Evolutionary conservation across 2,329 filamentous ascomycete species (phyloP).

Genomic region (Fusarium torreyae): DNA sequence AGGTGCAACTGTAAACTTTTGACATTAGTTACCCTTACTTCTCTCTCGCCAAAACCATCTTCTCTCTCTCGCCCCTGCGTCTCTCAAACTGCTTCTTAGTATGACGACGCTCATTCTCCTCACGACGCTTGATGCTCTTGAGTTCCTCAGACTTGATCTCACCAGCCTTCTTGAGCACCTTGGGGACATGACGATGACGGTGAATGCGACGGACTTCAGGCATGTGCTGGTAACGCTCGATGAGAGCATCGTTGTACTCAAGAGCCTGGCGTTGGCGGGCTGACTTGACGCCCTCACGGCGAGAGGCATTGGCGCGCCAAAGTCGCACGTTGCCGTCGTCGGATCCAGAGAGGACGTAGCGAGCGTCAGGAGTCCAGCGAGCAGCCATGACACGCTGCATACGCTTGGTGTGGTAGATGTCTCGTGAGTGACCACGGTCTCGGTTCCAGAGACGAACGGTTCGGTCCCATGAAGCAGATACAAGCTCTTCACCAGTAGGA

Average conservation of each 20-base stretch:
- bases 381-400: constrained; percentile 95
- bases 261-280: constrained; percentile 87
- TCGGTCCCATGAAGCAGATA: constrained; percentile 88
- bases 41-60: constrained; percentile 84
- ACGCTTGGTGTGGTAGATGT: constrained; percentile 97
- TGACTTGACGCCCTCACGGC: constrained; percentile 87
- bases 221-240: constrained; percentile 92
- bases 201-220: constrained; percentile 93
- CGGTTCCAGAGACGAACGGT: constrained; percentile 90
- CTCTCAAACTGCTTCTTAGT: constrained; percentile 84
- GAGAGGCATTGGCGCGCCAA: constrained; percentile 90
- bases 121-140: constrained; percentile 86
- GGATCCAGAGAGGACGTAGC: constrained; percentile 90
- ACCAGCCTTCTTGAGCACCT: constrained; percentile 93
- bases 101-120: constrained; percentile 96
- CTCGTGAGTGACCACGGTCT: constrained; percentile 85
- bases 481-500: constrained; percentile 93
- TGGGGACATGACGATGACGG: constrained; percentile 91
- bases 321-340: constrained; percentile 92
- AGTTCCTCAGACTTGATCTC: constrained; percentile 96
- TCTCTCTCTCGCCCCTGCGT: constrained; percentile 86
- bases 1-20: constrained; percentile 11
- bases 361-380: constrained; percentile 88
- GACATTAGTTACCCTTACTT: constrained; percentile 58
- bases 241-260: constrained; percentile 90